Evolutionary conservation across 1,284 basidiomycete species (phyloP).

Genomic region (Microbotryomycetes sp.): DNA sequence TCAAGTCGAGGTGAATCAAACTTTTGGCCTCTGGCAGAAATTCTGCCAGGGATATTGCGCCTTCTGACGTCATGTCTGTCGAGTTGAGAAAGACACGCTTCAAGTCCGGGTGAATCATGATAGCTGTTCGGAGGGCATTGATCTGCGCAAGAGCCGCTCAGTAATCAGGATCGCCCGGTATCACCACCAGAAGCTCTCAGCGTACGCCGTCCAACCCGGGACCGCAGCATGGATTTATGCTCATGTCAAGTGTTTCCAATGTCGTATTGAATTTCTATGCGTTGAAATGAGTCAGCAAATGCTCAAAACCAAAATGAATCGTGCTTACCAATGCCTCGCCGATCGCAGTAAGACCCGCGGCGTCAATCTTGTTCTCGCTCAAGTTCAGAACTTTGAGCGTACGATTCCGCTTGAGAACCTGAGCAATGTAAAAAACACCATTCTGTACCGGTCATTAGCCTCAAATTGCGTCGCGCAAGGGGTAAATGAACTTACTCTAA

Average conservation of each 20-base stretch:
- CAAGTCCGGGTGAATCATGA: slow-evolving; percentile 84
- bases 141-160: slow-evolving; percentile 51
- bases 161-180: not conserved
- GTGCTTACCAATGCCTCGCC: slow-evolving; percentile 78
- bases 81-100: slow-evolving; percentile 86
- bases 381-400: slow-evolving; percentile 90
- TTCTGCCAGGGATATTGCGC: slow-evolving; percentile 90
- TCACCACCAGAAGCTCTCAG: not conserved
- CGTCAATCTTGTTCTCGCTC: slow-evolving; percentile 86
- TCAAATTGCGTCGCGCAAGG: not conserved
- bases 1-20: slow-evolving; percentile 65
- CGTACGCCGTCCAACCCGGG: slow-evolving; percentile 76
- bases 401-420: slow-evolving; percentile 90
- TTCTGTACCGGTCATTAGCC: slow-evolving; percentile 43
- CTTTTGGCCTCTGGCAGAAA: slow-evolving; percentile 85
- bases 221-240: slow-evolving; percentile 86
- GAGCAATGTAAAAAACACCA: slow-evolving; percentile 82
- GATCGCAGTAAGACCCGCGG: slow-evolving; percentile 66
- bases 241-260: slow-evolving; percentile 87
- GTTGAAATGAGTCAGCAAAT: not conserved
- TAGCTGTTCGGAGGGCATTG: slow-evolving; percentile 78
- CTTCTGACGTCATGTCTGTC: slow-evolving; percentile 71
- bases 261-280: slow-evolving; percentile 85
- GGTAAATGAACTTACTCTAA: slow-evolving; percentile 56
- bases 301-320: not conserved